phyloP scores from a whole-genome alignment of 257 asterid species.

The Capsicum baccatum region DNA sequence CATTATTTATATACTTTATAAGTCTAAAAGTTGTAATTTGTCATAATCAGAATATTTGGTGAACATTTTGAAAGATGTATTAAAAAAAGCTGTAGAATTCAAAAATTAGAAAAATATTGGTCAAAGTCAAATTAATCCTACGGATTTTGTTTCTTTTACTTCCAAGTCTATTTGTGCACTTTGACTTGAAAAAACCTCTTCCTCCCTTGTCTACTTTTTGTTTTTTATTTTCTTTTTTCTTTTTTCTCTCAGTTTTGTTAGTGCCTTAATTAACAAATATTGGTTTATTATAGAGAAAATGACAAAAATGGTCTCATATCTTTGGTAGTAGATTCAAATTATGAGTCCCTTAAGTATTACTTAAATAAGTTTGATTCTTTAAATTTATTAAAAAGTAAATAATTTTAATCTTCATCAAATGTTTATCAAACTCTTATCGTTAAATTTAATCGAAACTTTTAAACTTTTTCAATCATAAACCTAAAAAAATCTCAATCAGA shows the following conservation, averaged over 20 bases:
- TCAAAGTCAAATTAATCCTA: conserved; percentile 14
- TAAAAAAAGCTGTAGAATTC: not conserved
- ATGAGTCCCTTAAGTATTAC: too few relatives aligned
- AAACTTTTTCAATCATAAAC: not conserved
- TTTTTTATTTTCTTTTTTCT: not conserved
- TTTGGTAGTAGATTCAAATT: too few relatives aligned
- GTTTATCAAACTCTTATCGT: not conserved
- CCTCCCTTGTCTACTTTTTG: too few relatives aligned
- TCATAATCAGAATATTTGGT: not conserved
- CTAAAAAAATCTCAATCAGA: not conserved
- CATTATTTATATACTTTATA: not conserved
- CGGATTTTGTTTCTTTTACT: conserved; percentile 1
- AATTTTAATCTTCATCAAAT: not conserved
- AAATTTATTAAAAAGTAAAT: not conserved
- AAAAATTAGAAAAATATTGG: not conserved
- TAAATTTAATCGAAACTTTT: not conserved
- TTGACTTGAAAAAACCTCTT: not conserved
- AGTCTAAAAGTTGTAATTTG: not conserved
- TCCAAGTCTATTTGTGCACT: not conserved
- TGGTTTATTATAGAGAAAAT: too few relatives aligned
- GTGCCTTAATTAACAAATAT: not conserved
- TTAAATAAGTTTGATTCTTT: not conserved
- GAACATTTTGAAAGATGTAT: not conserved
- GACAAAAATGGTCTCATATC: too few relatives aligned
- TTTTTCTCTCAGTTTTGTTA: not conserved